phyloP scores from a whole-genome alignment of 345 rosid genomes.

The Camelina laxa region DNA sequence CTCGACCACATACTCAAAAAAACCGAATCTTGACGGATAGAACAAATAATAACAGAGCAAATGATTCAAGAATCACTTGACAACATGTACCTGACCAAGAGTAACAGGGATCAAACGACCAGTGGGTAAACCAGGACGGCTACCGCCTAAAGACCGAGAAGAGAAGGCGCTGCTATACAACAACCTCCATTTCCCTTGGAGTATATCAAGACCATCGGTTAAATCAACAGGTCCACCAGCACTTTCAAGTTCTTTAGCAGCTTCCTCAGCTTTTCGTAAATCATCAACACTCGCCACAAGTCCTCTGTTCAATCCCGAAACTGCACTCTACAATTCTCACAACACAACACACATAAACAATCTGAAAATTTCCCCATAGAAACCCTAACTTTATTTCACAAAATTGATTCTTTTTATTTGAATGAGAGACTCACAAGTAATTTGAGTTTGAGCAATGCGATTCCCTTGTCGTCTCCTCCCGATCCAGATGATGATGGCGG shows the following conservation, averaged over 20 bases:
- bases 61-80: neutral
- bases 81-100: slow-evolving; percentile 75
- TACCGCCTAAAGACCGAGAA: slow-evolving; percentile 83
- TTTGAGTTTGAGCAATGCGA: slow-evolving; percentile 58
- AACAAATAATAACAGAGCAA: neutral
- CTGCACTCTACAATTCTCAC: slow-evolving; percentile 60
- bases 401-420: neutral
- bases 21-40: neutral
- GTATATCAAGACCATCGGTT: slow-evolving; percentile 54
- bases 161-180: slow-evolving; percentile 95
- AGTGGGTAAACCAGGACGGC: slow-evolving; percentile 91
- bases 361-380: no score
- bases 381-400: neutral
- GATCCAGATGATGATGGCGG: slow-evolving; percentile 20
- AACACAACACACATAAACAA: neutral
- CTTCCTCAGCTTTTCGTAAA: slow-evolving; percentile 63
- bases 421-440: slow-evolving; percentile 55
- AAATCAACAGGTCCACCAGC: slow-evolving; percentile 75
- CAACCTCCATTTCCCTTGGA: slow-evolving; percentile 93
- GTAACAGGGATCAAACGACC: slow-evolving; percentile 88
- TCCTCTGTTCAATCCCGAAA: slow-evolving; percentile 88
- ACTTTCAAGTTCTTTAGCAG: slow-evolving; percentile 78
- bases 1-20: neutral
- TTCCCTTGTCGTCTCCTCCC: slow-evolving; percentile 14
- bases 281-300: slow-evolving; percentile 77